These are phyloP conservation scores for Lithospermum erythrorhizon DNA, from an alignment of 257 asterid genomes.

Conservation along the genomic window DNA sequence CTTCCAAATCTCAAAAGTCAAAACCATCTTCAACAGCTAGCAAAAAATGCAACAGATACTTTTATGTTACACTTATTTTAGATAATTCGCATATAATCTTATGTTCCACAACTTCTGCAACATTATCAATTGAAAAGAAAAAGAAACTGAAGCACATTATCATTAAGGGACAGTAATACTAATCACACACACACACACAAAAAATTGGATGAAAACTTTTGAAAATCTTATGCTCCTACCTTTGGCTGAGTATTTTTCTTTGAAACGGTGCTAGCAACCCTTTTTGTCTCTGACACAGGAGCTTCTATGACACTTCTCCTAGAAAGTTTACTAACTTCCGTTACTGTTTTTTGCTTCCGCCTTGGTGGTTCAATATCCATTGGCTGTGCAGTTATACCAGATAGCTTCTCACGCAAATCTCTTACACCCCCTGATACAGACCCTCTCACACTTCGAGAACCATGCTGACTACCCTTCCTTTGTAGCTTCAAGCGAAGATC, in stretches of 20 bases:
- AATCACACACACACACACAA: not conserved
- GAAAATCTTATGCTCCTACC: slow-evolving; percentile 39
- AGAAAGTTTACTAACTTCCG: slow-evolving; percentile 48
- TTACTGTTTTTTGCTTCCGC: slow-evolving; percentile 36
- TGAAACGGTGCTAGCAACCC: slow-evolving; percentile 27
- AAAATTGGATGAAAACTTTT: not conserved
- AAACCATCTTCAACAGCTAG: no score
- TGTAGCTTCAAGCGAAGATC: slow-evolving; percentile 98
- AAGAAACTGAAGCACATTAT: no score
- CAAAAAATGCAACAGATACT: no score
- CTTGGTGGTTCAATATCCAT: slow-evolving; percentile 38
- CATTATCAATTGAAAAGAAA: no score
- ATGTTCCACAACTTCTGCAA: no score
- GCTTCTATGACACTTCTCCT: slow-evolving; percentile 56
- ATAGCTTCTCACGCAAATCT: slow-evolving; percentile 93
- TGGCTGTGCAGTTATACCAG: slow-evolving; percentile 53
- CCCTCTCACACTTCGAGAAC: slow-evolving; percentile 40
- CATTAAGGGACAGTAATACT: no score
- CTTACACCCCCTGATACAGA: slow-evolving; percentile 56
- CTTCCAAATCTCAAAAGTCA: no score
- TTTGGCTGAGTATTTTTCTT: slow-evolving; percentile 53
- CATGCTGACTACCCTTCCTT: slow-evolving; percentile 52
- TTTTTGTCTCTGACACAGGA: slow-evolving; percentile 34
- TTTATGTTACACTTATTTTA: not conserved
- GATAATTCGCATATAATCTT: not conserved